These are phyloP conservation scores for Schizochytrium sp. DNA, from an alignment of 108 stramenopile species.

Conservation along the genomic window DNA sequence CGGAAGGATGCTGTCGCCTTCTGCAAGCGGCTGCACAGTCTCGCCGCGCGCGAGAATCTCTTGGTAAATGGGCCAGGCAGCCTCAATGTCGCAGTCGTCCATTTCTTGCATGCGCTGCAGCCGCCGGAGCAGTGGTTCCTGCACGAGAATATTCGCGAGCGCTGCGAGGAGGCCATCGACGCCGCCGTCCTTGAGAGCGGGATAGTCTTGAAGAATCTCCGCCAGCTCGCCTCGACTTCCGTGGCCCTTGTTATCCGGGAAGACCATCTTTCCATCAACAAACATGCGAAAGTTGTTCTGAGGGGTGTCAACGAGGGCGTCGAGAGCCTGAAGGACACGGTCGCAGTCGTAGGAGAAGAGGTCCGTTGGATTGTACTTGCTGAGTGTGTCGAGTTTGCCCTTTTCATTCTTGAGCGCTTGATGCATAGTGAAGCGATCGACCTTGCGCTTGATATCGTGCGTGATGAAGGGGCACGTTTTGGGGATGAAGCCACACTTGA, in stretches of 20 bases:
- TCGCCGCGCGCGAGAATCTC: background rate
- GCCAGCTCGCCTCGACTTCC: background rate
- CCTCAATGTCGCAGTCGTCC: conserved; percentile 14
- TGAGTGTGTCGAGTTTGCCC: background rate
- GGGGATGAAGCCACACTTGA: background rate
- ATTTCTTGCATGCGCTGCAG: background rate
- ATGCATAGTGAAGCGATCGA: background rate
- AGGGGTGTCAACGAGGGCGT: background rate
- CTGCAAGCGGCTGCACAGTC: background rate
- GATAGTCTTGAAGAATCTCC: background rate
- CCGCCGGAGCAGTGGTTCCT: background rate
- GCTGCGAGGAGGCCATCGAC: background rate
- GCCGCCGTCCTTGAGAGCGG: background rate
- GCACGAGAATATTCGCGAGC: background rate
- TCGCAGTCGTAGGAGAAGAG: background rate
- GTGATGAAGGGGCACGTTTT: background rate
- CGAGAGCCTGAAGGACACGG: background rate
- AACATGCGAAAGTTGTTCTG: conserved; percentile 19
- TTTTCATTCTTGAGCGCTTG: background rate
- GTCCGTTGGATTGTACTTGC: background rate
- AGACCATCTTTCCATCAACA: background rate
- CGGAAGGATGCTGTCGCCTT: background rate
- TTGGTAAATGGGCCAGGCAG: background rate
- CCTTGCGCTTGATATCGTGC: background rate
- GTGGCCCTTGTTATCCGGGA: background rate